These are phyloP conservation scores for Mytilinidion resinicola DNA, from an alignment of 495 filamentous ascomycete species.

Conservation along the genomic window DNA sequence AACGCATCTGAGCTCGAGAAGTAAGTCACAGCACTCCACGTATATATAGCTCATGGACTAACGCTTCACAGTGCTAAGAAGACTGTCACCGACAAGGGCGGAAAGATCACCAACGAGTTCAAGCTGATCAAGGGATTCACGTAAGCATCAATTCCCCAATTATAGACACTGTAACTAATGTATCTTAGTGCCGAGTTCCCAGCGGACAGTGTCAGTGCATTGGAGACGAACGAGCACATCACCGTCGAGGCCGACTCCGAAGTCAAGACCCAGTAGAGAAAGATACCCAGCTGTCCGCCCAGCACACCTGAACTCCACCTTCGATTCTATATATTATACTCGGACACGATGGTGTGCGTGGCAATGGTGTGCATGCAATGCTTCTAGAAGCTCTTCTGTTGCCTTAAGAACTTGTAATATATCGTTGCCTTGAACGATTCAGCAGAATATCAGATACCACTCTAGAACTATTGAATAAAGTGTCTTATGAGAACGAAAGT, in stretches of 20 bases:
- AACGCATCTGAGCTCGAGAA: constrained; percentile 55
- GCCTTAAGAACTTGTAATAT: too few species aligned
- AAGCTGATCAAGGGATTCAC: constrained; percentile 83
- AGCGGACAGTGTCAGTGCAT: constrained; percentile 52
- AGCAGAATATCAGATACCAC: too few species aligned
- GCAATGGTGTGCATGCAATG: neutral
- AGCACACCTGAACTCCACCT: neutral
- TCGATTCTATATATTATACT: neutral
- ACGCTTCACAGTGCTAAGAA: constrained; percentile 60
- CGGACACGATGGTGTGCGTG: neutral
- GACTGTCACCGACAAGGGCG: constrained; percentile 60
- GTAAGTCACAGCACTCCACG: constrained; percentile 37
- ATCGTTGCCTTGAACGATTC: too few species aligned
- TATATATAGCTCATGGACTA: constrained; percentile 2
- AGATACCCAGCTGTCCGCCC: neutral
- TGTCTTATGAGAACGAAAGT: too few species aligned
- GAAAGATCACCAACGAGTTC: constrained; percentile 76
- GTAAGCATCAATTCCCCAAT: constrained; percentile 46
- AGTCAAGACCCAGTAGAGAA: constrained; percentile 65
- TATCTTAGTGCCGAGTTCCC: constrained; percentile 65
- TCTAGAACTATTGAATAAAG: too few species aligned
- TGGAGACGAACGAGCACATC: constrained; percentile 62
- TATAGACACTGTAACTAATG: neutral
- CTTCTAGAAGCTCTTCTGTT: too few species aligned
- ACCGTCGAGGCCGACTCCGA: constrained; percentile 69